Base-by-base conservation (phyloP, 345 rosid genomes). In the Noccaea bulbosa region DNA sequence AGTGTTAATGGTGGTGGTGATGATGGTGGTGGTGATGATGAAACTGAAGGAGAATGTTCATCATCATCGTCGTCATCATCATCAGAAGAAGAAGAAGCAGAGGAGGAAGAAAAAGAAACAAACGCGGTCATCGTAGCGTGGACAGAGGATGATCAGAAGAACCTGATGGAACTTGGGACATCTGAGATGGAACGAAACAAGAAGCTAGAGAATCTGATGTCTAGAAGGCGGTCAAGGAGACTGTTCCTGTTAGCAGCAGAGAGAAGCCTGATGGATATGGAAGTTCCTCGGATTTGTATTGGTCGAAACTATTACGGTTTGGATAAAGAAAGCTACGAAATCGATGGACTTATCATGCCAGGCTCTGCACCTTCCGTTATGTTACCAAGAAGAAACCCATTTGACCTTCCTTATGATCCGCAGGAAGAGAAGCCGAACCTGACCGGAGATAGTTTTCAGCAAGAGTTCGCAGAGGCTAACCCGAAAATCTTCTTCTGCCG, bases 331-430 rank as follows among this genome's bases (percentile, higher is more conserved):
- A 52, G 49, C 50, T 61, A 59, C 2, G 78, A 80, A 14, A 57
- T 43, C 17, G 78, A 81, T 48, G 84, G 71, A 11, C 49, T 73
- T 16, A 65, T 76, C 46, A 58, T 83, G 45, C 98, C 98, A 14
- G 85, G 92, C 48, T 91, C 99, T 38, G 99, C 99, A 8, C 99
- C 99, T 73, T 88, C 96, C 0, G 48, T 87, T 62, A 17, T 91
- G 73, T 63, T 86, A 63, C 93, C 90, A 16, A 61, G 60, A 22
- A 69, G 84, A 65, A 89, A 89, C 66, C 96, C 98, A 0, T 91
- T 91, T 46, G 98, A 94, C 69, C 84, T 91, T 63, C 98, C 98
- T 4, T 89, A 89, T 6, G 98, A 88, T 9, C 90, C 91, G 11
- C 65, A 24, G 0, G 98, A 93, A 79, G 98, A 93, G 81, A 93